Percentiles rank a stretch among this genome's conserved stretches.
These are phyloP conservation scores for Pythium volutum DNA, from an alignment of 352 stramenopile genomes.

Conservation along the genomic window DNA sequence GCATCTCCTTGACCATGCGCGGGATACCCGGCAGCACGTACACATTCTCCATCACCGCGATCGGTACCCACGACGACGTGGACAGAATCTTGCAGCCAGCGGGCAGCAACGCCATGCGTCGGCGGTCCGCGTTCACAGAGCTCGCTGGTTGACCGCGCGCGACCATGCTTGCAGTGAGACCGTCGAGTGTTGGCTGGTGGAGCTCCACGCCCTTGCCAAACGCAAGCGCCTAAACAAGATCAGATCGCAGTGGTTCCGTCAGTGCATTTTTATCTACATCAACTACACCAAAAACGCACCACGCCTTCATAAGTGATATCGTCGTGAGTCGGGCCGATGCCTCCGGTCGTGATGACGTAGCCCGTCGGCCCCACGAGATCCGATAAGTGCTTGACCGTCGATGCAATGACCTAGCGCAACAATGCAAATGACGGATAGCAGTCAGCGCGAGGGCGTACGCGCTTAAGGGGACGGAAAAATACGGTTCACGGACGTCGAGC, in stretches of 20 bases:
- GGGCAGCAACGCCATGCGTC: slow-evolving; percentile 74
- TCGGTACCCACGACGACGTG: slow-evolving; percentile 66
- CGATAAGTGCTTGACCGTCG: slow-evolving; percentile 68
- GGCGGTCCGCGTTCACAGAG: slow-evolving; percentile 63
- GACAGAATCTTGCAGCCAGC: slow-evolving; percentile 48
- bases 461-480: not conserved
- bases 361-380: slow-evolving; percentile 66
- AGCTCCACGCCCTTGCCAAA: slow-evolving; percentile 68
- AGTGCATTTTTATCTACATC: not conserved
- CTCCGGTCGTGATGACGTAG: slow-evolving; percentile 85
- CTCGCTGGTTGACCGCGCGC: slow-evolving; percentile 28
- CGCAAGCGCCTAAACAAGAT: slow-evolving; percentile 48
- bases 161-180: slow-evolving; percentile 43
- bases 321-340: slow-evolving; percentile 83
- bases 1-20: slow-evolving; percentile 78
- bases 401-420: slow-evolving; percentile 45
- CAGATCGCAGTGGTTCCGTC: not conserved
- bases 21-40: slow-evolving; percentile 84
- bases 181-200: slow-evolving; percentile 61
- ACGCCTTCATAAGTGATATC: slow-evolving; percentile 88
- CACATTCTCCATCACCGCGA: slow-evolving; percentile 78
- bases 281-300: slow-evolving; percentile 27
- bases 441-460: too few species aligned
- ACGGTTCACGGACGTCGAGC: slow-evolving; percentile 36
- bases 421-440: not conserved